phyloP scores from a whole-genome alignment of 306 rosid species.

The Crotalaria pallida region DNA sequence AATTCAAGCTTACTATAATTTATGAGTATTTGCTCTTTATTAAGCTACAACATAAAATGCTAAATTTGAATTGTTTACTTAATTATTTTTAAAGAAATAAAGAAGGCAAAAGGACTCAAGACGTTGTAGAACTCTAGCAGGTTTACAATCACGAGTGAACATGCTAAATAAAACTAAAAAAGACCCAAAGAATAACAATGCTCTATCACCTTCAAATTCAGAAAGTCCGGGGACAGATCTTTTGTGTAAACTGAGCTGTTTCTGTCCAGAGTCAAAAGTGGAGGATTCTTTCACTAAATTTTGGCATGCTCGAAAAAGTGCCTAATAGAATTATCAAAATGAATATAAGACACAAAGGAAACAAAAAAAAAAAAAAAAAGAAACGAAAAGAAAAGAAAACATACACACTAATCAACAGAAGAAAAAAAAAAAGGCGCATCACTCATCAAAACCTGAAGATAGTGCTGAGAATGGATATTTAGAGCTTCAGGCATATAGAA shows the following conservation, averaged over 20 bases:
- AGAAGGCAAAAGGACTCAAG: not conserved
- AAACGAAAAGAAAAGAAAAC: not conserved
- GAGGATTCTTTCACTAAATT: conserved; percentile 48
- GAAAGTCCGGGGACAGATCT: conserved; percentile 45
- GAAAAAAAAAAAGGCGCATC: not conserved
- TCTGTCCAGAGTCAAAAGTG: conserved; percentile 38
- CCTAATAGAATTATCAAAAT: conserved; percentile 41
- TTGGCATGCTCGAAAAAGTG: conserved; percentile 65
- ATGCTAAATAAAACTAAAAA: not conserved
- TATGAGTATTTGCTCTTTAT: not conserved
- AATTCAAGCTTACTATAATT: conserved; percentile 2
- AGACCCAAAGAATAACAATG: conserved; percentile 3
- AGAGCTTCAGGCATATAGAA: conserved; percentile 91
- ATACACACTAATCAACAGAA: not conserved
- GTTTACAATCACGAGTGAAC: not conserved
- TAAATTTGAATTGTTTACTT: not conserved
- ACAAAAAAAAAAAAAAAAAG: too few relatives aligned
- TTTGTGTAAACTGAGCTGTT: conserved; percentile 50
- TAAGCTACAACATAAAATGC: not conserved
- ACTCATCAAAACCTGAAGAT: conserved; percentile 62
- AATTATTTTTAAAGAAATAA: not conserved
- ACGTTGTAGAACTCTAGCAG: not conserved
- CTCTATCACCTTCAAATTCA: conserved; percentile 69
- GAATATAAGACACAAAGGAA: not conserved
- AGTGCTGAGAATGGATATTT: conserved; percentile 59